A percentile compares a stretch with the other conserved stretches of the same genome.
These are phyloP conservation scores for Herpetomonas samuelpessoai DNA, from an alignment of 208 protist species.

Conservation along the genomic window DNA sequence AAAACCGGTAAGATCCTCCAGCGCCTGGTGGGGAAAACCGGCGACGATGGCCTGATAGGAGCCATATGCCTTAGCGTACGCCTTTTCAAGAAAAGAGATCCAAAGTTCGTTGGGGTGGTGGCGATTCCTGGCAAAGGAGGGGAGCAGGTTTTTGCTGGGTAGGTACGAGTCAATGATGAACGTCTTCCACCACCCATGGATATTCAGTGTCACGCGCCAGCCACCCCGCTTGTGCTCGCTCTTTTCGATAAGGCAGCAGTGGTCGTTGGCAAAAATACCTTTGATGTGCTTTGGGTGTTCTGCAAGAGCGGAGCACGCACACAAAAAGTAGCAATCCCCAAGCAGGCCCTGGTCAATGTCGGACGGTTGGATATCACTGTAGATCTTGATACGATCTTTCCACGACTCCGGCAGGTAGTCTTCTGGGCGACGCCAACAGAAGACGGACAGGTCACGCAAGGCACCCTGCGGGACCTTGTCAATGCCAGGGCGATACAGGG, in stretches of 20 bases:
- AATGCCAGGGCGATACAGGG: constrained; percentile 43
- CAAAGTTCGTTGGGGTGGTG: constrained; percentile 65
- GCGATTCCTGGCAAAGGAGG: constrained; percentile 44
- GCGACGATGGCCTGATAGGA: constrained; percentile 69
- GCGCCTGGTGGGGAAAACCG: constrained; percentile 51
- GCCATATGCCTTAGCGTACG: constrained; percentile 81
- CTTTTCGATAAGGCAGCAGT: constrained; percentile 27
- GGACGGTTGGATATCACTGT: constrained; percentile 29
- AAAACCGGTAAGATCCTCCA: constrained; percentile 68
- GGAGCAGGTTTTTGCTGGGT: constrained; percentile 35
- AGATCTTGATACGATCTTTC: constrained; percentile 41
- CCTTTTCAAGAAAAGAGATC: constrained; percentile 78
- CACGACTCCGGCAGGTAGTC: constrained; percentile 48
- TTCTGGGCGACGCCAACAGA: constrained; percentile 46
- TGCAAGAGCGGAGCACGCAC: constrained; percentile 41
- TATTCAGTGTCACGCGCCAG: constrained; percentile 56
- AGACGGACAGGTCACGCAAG: constrained; percentile 20
- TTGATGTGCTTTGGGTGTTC: constrained; percentile 34
- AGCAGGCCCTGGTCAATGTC: constrained; percentile 73
- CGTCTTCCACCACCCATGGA: constrained; percentile 61
- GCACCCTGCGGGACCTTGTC: constrained; percentile 24
- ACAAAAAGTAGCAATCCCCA: constrained; percentile 73
- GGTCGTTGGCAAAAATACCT: constrained; percentile 42
- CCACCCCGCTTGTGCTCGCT: constrained; percentile 47
- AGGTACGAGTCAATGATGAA: constrained; percentile 72